phyloP scores from a whole-genome alignment of 2,329 filamentous ascomycete genomes.

The Colletotrichum nymphaeae region DNA sequence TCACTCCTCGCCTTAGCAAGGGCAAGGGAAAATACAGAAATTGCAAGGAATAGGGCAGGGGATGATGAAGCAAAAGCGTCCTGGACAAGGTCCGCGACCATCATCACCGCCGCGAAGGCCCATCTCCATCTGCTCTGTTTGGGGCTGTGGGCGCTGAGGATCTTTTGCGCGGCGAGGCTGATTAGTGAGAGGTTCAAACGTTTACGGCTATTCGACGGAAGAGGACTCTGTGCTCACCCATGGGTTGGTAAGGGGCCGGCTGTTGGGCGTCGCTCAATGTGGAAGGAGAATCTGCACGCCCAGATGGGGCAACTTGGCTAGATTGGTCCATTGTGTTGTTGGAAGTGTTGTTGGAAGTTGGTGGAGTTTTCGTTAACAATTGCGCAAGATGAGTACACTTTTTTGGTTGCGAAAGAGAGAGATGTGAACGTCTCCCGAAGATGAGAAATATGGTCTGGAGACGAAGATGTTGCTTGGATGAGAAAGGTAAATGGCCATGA shows the following conservation, averaged over 20 bases:
- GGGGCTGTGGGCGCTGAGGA: neutral
- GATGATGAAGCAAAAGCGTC: constrained; percentile 51
- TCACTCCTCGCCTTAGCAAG: constrained; percentile 35
- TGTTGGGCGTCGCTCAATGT: neutral
- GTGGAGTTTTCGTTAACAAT: neutral
- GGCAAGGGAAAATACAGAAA: constrained; percentile 46
- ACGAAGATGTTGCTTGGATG: neutral
- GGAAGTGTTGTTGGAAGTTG: neutral
- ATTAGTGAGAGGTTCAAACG: neutral
- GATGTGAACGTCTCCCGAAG: neutral
- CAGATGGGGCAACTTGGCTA: neutral
- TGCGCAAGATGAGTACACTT: neutral
- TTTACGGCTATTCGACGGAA: neutral
- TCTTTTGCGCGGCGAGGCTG: neutral
- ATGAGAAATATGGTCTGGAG: neutral
- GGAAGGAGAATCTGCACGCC: neutral
- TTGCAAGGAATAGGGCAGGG: constrained; percentile 50
- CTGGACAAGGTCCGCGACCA: constrained; percentile 42
- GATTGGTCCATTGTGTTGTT: neutral
- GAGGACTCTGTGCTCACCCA: neutral
- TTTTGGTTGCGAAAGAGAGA: neutral
- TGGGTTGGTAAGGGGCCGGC: neutral
- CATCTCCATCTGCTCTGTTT: neutral
- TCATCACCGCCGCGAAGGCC: neutral
- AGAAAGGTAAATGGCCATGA: neutral